These are phyloP conservation scores for Salix dunnii DNA, from an alignment of 345 rosid species.

Conservation along the genomic window DNA sequence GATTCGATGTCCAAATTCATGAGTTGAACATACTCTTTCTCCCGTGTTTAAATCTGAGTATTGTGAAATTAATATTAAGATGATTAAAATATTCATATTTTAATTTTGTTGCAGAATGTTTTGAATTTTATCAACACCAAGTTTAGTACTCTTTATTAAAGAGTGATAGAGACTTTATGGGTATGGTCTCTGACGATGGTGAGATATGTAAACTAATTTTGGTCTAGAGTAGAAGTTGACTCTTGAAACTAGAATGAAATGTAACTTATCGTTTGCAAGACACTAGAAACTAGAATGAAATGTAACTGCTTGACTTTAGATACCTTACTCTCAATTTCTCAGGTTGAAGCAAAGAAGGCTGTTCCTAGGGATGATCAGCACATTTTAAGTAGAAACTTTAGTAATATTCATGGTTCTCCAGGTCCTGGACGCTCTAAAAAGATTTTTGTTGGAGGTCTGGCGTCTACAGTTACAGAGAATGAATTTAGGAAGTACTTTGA, in stretches of 20 bases:
- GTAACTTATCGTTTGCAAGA: slow-evolving; percentile 7
- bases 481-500: slow-evolving; percentile 83
- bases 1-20: neutral
- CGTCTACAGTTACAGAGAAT: slow-evolving; percentile 59
- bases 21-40: neutral
- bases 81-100: neutral
- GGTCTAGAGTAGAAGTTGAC: slow-evolving; percentile 3
- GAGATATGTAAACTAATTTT: neutral
- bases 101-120: neutral
- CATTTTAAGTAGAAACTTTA: slow-evolving; percentile 48
- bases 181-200: neutral
- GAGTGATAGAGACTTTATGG: neutral
- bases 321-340: slow-evolving; percentile 23
- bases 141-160: neutral
- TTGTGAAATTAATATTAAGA: neutral
- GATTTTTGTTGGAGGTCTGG: slow-evolving; percentile 91
- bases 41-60: neutral
- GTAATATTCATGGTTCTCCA: slow-evolving; percentile 59
- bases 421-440: slow-evolving; percentile 64
- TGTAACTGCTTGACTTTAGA: slow-evolving; percentile 13
- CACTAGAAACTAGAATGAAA: slow-evolving; percentile 6
- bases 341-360: slow-evolving; percentile 98
- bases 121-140: neutral
- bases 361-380: slow-evolving; percentile 88
- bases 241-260: slow-evolving; percentile 15